Conservation (phyloP, 1,284 basidiomycete genomes). For the Puccinia horiana region DNA sequence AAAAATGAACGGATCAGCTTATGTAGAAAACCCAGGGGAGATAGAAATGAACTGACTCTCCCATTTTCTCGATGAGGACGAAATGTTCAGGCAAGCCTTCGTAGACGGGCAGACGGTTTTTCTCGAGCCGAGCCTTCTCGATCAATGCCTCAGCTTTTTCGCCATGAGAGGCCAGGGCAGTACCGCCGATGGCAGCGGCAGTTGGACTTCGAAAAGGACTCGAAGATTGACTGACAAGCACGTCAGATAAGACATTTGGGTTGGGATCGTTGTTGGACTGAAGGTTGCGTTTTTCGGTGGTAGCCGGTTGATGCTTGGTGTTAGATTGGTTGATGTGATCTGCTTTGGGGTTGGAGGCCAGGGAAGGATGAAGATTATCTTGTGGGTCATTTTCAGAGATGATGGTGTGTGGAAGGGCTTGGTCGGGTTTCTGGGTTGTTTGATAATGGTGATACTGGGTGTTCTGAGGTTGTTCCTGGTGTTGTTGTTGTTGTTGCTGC, state of each 20-base stretch:
- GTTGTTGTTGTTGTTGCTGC: slow-evolving; percentile 8
- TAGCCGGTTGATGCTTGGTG: background rate
- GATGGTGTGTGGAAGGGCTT: background rate
- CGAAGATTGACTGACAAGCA: background rate
- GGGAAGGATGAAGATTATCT: background rate
- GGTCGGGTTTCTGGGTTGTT: background rate
- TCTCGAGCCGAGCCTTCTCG: slow-evolving; percentile 73
- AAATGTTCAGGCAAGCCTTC: slow-evolving; percentile 69
- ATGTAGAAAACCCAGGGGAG: background rate
- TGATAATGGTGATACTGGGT: slow-evolving; percentile 14
- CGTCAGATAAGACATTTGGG: background rate
- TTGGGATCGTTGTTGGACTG: background rate
- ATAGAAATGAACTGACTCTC: slow-evolving; percentile 69
- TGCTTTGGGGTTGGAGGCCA: background rate
- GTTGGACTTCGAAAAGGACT: background rate
- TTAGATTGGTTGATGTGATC: background rate
- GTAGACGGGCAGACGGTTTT: slow-evolving; percentile 76
- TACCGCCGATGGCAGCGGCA: slow-evolving; percentile 38
- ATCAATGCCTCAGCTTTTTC: slow-evolving; percentile 64
- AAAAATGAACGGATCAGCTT: background rate
- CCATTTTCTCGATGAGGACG: slow-evolving; percentile 85
- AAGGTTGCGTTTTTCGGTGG: background rate
- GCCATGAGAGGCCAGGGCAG: slow-evolving; percentile 37
- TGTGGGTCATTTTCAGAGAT: background rate
- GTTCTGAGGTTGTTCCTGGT: slow-evolving; percentile 14